A percentile compares a stretch with the other conserved stretches of the same genome.
These are phyloP conservation scores for Fereydounia khargensis DNA, from an alignment of 1,284 basidiomycete species.

Conservation along the genomic window DNA sequence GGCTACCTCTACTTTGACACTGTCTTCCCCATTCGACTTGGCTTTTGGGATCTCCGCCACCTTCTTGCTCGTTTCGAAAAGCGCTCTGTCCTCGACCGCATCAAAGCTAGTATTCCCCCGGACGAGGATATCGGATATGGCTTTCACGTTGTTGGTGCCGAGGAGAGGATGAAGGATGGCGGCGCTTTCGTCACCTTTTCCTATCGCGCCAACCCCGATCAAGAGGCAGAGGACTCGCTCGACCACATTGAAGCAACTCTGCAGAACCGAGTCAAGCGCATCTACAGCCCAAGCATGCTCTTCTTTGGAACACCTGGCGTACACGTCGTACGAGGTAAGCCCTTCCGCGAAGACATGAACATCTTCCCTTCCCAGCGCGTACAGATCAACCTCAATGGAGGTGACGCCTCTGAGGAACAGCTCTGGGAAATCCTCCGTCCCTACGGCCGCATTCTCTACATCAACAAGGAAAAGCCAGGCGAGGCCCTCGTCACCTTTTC, in stretches of 20 bases:
- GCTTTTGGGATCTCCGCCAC: conserved; percentile 42
- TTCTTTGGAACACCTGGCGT: conserved; percentile 37
- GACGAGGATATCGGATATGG: conserved; percentile 36
- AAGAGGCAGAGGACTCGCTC: conserved; percentile 28
- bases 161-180: conserved; percentile 43
- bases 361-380: conserved; percentile 39
- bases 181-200: conserved; percentile 42
- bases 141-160: conserved; percentile 45
- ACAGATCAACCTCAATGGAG: conserved; percentile 41
- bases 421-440: conserved; percentile 64
- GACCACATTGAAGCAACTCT: conserved; percentile 36
- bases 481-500: conserved; percentile 39
- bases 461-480: conserved; percentile 58
- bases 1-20: conserved; percentile 48
- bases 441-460: conserved; percentile 74
- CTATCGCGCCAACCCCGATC: conserved; percentile 24
- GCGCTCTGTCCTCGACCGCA: conserved; percentile 21
- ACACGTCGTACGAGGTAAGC: conserved; percentile 47
- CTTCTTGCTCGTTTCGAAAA: conserved; percentile 30
- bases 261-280: conserved; percentile 21
- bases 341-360: conserved; percentile 49
- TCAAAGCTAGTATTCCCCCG: conserved; percentile 34
- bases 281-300: conserved; percentile 29
- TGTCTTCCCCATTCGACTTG: conserved; percentile 46
- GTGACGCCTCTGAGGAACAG: conserved; percentile 37